Base-by-base conservation (phyloP, 2,329 filamentous ascomycete species). In the Neoscytalidium dimidiatum region DNA sequence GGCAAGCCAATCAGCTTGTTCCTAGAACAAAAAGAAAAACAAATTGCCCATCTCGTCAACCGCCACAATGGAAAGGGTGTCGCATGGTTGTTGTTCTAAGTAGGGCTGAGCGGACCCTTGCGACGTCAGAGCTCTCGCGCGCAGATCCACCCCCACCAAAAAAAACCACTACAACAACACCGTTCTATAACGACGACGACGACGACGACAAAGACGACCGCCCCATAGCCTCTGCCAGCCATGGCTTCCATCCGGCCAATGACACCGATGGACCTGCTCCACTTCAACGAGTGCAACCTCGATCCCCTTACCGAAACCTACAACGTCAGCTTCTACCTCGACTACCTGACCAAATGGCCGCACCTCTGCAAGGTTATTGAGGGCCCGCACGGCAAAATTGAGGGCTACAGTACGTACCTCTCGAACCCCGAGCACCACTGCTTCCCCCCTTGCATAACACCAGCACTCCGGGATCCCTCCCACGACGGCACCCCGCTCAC, bases 231-330 rank as follows among this genome's bases (percentile, higher is more conserved):
- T 11, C 38, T 4, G 49, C 49, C 44, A 23, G 29, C 11, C 43
- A 66, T 66, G 64, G 56, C 64, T 21, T 53, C 48, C 48, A 66
- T 66, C 41, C 64, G 64, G 46, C 64, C 64, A 29, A 96, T 97
- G 83, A 87, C 86, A 67, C 90, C 92, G 2, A 85, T 87, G 70
- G 95, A 99, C 78, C 85, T 98, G 67, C 88, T 97, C 79, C 90
- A 89, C 70, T 90, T 98, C 79, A 96, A 96, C 70, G 89, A 93
- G 69, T 97, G 94, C 80, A 99, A 99, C 76, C 89, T 99, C 67
- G 95, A 99, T 75, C 92, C 92, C 44, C 85, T 97, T 67, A 98
- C 95, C n/a, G 95, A 99, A 81, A 98, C 96, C 64, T 99, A 98
- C 82, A 93, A 96, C 77, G 86, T 97, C 69, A 87, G 88, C 68